Percentiles rank a stretch among this genome's conserved stretches.
These are phyloP conservation scores for Trichopus zeylanicus DNA, from an alignment of 116 monocot species.

Conservation along the genomic window DNA sequence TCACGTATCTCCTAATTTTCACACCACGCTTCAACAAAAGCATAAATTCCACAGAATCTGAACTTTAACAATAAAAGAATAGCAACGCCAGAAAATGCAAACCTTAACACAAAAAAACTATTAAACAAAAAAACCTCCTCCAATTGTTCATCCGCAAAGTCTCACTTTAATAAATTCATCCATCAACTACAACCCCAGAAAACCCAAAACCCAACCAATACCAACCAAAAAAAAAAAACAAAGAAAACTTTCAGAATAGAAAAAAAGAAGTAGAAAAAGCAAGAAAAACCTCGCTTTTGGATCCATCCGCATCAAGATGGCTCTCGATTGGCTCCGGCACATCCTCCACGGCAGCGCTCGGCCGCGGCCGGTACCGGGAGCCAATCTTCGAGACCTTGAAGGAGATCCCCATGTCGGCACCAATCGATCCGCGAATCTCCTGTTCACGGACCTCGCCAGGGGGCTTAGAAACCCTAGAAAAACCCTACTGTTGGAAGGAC, in stretches of 20 bases:
- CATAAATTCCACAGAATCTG: neutral
- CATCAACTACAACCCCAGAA: no score
- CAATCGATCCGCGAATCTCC: neutral
- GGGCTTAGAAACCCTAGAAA: neutral
- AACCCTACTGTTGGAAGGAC: no score
- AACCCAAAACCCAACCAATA: neutral
- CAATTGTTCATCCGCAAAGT: no score
- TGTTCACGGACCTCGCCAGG: neutral
- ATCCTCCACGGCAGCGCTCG: neutral
- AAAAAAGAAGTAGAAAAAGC: neutral
- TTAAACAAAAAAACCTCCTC: neutral
- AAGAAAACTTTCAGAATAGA: neutral
- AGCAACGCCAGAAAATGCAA: neutral
- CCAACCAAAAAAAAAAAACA: neutral
- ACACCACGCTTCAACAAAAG: neutral
- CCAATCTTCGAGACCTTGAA: conserved; percentile 35
- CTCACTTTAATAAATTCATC: no score
- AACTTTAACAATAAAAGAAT: neutral
- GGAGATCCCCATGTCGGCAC: conserved; percentile 22
- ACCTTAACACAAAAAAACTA: neutral
- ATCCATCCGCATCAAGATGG: neutral
- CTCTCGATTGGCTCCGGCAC: neutral
- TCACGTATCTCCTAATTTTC: conserved; percentile 1
- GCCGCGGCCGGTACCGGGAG: conserved; percentile 15
- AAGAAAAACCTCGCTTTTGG: neutral